Evolutionary conservation across 140 eudicot species (phyloP).

Genomic region (Anethum foeniculum): DNA sequence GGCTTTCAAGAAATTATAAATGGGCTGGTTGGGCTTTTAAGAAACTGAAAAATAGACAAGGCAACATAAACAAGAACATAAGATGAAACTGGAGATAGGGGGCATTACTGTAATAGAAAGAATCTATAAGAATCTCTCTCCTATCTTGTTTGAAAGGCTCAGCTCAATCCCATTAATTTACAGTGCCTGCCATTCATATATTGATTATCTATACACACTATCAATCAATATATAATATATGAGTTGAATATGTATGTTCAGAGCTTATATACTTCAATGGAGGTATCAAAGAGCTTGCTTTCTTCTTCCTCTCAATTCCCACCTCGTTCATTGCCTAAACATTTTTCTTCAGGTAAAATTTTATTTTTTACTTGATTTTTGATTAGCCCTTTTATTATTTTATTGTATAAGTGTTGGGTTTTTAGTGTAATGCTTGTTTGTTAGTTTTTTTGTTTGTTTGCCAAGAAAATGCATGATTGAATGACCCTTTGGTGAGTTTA

Average conservation of each 20-base stretch:
- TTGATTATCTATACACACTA: background rate
- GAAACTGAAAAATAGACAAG: background rate
- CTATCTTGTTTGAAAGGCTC: slow-evolving; percentile 1
- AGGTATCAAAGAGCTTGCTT: slow-evolving; percentile 5
- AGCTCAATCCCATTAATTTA: background rate
- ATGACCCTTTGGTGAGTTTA: background rate
- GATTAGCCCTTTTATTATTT: background rate
- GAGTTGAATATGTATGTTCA: slow-evolving; percentile 5
- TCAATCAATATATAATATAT: background rate
- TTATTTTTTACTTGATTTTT: background rate
- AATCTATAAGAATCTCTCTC: background rate
- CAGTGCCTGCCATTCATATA: background rate
- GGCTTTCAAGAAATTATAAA: background rate
- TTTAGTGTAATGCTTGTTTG: background rate
- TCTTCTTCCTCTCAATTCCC: slow-evolving; percentile 9
- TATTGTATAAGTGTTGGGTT: background rate
- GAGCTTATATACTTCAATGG: slow-evolving; percentile 5
- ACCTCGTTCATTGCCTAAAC: background rate
- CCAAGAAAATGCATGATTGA: background rate
- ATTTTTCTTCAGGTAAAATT: background rate
- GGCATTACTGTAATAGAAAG: slow-evolving; percentile 1
- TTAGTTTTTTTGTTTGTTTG: background rate
- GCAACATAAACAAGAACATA: background rate
- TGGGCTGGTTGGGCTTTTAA: background rate
- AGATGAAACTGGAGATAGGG: background rate